phyloP scores from a whole-genome alignment of 768 basidiomycete species.

The Suillus plorans region DNA sequence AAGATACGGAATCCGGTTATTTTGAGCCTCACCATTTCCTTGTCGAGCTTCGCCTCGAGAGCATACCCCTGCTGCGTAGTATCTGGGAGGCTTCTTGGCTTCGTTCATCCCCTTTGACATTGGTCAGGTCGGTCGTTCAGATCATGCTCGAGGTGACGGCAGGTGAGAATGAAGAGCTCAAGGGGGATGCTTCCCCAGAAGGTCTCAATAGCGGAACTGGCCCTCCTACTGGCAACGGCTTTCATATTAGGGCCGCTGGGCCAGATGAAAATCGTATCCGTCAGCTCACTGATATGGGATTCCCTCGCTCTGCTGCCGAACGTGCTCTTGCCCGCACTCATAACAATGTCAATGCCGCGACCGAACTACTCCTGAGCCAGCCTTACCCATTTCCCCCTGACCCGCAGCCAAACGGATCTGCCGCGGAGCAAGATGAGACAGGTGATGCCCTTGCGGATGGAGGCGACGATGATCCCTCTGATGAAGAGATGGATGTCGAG shows the following conservation, averaged over 20 bases:
- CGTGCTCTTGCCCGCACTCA: constrained; percentile 79
- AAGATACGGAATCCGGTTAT: constrained; percentile 72
- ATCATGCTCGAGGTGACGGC: constrained; percentile 79
- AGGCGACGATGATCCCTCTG: constrained; percentile 20
- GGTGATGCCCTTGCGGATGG: constrained; percentile 30
- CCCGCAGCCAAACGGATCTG: constrained; percentile 36
- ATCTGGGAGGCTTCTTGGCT: constrained; percentile 90
- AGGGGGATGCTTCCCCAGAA: constrained; percentile 43
- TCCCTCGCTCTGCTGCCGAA: constrained; percentile 84
- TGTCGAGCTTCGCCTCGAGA: constrained; percentile 70
- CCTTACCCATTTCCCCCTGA: constrained; percentile 78
- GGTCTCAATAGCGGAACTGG: constrained; percentile 29
- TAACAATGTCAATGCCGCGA: constrained; percentile 87
- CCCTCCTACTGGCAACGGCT: constrained; percentile 31
- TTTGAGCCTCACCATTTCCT: constrained; percentile 89
- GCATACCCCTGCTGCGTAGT: constrained; percentile 62
- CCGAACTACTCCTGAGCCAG: constrained; percentile 81
- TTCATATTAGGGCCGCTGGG: constrained; percentile 38
- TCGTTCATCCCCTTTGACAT: constrained; percentile 64
- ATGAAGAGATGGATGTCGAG: constrained; percentile 30
- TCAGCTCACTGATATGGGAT: constrained; percentile 95
- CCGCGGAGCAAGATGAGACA: constrained; percentile 23
- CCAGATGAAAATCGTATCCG: constrained; percentile 79
- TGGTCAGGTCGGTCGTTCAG: constrained; percentile 75
- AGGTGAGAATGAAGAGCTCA: constrained; percentile 76